phyloP scores from a whole-genome alignment of 2,329 filamentous ascomycete species.

The Cladosporium sp. region DNA sequence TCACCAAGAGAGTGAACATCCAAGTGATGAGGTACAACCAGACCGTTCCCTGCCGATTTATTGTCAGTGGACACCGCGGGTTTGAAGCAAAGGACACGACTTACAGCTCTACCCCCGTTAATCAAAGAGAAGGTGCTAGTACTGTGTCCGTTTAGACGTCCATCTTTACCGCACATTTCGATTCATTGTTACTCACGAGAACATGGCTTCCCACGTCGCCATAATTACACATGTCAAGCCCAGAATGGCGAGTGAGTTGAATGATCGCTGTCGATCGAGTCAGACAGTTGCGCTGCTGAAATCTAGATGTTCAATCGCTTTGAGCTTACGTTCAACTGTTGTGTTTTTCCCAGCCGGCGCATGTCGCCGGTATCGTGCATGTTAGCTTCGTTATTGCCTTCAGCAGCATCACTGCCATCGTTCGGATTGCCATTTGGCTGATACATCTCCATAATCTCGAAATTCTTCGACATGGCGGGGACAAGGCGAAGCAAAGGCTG shows the following conservation, averaged over 20 bases:
- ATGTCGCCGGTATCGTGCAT: constrained; percentile 6
- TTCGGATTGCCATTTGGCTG: neutral
- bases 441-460: too few relatives aligned
- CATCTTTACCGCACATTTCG: neutral
- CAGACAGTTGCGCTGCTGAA: neutral
- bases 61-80: neutral
- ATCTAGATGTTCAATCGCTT: neutral
- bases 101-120: constrained; percentile 33
- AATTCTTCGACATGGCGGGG: neutral
- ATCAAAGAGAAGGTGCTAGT: constrained; percentile 23
- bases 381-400: neutral
- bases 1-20: constrained; percentile 31
- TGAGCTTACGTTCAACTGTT: constrained; percentile 9
- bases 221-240: constrained; percentile 19
- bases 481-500: neutral
- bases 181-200: neutral
- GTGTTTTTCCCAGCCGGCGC: constrained; percentile 18
- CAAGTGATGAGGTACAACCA: constrained; percentile 33
- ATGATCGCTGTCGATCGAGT: constrained; percentile 9
- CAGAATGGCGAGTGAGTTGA: constrained; percentile 17
- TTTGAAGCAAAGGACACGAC: neutral
- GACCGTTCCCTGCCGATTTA: constrained; percentile 22
- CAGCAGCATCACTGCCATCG: neutral
- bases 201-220: constrained; percentile 16
- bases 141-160: neutral